These are phyloP conservation scores for Aphanoascus verrucosus DNA, from an alignment of 2,329 filamentous ascomycete species.

Conservation along the genomic window DNA sequence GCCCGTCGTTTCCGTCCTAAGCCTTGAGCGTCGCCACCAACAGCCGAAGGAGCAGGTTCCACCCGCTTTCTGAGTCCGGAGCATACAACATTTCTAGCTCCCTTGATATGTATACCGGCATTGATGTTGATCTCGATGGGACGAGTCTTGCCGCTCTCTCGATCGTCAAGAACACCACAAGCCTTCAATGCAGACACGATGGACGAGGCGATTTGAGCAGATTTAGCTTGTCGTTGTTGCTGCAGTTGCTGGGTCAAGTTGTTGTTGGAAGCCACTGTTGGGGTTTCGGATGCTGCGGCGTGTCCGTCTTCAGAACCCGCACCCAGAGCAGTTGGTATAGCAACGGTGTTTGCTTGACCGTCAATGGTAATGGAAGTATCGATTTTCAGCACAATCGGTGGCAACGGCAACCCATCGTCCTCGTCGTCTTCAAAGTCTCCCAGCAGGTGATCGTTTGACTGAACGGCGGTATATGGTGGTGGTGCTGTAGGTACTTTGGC, in stretches of 20 bases:
- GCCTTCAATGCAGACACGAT: slow-evolving; percentile 20
- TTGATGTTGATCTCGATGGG: slow-evolving; percentile 23
- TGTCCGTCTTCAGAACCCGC: background rate
- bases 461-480: slow-evolving; percentile 20
- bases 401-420: slow-evolving; percentile 16
- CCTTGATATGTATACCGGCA: slow-evolving; percentile 24
- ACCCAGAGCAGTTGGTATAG: slow-evolving; percentile 18
- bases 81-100: slow-evolving; percentile 23
- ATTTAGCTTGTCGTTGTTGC: slow-evolving; percentile 19
- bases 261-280: slow-evolving; percentile 1
- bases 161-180: slow-evolving; percentile 15
- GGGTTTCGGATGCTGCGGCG: slow-evolving; percentile 5
- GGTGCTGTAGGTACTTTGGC: slow-evolving; percentile 15
- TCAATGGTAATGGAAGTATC: slow-evolving; percentile 28
- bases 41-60: background rate
- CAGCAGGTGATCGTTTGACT: background rate
- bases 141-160: slow-evolving; percentile 12
- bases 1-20: slow-evolving; percentile 11
- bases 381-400: slow-evolving; percentile 26
- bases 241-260: slow-evolving; percentile 15
- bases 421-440: slow-evolving; percentile 14
- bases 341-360: slow-evolving; percentile 27
- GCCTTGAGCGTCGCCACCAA: background rate
- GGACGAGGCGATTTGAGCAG: slow-evolving; percentile 21
- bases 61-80: slow-evolving; percentile 11